phyloP scores from a whole-genome alignment of 2,329 filamentous ascomycete genomes.

The Pseudogymnoascus sp. region DNA sequence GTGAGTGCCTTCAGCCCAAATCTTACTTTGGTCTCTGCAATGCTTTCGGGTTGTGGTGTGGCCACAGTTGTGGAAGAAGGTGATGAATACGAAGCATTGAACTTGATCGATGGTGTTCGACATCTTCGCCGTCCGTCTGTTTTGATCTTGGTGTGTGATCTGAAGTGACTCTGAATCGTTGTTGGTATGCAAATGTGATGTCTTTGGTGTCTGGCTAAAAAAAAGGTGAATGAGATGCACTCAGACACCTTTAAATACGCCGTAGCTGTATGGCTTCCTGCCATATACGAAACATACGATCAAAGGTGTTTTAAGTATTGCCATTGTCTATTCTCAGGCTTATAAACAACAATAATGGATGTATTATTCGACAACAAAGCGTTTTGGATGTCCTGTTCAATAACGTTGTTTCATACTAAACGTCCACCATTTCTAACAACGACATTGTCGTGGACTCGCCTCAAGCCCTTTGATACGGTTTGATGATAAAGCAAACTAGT shows the following conservation, averaged over 20 bases:
- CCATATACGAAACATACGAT: not conserved
- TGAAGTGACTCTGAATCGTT: not conserved
- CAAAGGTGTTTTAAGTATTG: not conserved
- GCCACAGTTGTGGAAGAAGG: slow-evolving; percentile 2
- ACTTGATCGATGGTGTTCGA: not conserved
- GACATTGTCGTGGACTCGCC: not conserved
- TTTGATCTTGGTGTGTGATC: not conserved
- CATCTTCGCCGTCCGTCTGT: not conserved
- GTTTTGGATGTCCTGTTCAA: not conserved
- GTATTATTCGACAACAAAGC: not conserved
- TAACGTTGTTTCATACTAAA: not conserved
- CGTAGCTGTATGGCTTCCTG: not conserved
- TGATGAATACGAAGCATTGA: slow-evolving; percentile 2
- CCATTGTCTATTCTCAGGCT: not conserved
- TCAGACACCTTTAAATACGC: not conserved
- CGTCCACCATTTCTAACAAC: not conserved
- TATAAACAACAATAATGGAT: not conserved
- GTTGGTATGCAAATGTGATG: not conserved
- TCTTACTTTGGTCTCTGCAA: not conserved
- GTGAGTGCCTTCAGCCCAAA: not conserved
- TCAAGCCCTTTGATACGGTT: not conserved
- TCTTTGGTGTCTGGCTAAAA: not conserved
- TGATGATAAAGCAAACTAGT: not conserved
- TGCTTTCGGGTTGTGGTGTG: not conserved
- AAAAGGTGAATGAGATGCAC: not conserved